These are phyloP conservation scores for Candida verbasci DNA, from an alignment of 805 yeast genomes.

Conservation along the genomic window DNA sequence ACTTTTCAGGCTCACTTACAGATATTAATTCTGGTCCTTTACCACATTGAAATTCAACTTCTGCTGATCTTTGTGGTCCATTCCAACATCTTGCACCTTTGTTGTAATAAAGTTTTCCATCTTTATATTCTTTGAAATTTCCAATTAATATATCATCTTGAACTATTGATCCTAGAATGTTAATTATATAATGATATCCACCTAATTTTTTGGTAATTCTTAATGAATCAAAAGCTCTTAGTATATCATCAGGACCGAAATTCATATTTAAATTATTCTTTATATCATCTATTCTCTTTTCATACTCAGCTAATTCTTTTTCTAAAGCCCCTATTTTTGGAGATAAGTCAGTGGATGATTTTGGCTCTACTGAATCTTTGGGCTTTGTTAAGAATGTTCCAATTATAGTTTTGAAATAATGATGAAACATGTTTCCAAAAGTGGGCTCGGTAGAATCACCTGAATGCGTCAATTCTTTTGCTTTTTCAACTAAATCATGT, in stretches of 20 bases:
- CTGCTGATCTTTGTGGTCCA: conserved; percentile 79
- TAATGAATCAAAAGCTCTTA: conserved; percentile 50
- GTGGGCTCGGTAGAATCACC: conserved; percentile 13
- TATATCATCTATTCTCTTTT: conserved; percentile 11
- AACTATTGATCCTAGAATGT: conserved; percentile 50
- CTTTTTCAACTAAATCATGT: conserved; percentile 16
- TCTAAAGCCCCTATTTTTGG: conserved; percentile 13
- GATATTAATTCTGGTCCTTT: conserved; percentile 46
- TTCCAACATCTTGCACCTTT: conserved; percentile 89
- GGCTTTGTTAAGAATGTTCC: conserved; percentile 6
- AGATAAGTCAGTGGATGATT: conserved; percentile 6
- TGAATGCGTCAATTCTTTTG: conserved; percentile 7
- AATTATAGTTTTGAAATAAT: conserved; percentile 15
- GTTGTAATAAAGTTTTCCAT: conserved; percentile 38
- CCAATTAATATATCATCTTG: conserved; percentile 61
- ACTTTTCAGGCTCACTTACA: conserved; percentile 86
- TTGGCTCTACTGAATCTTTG: background rate
- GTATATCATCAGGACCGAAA: conserved; percentile 62
- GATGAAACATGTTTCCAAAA: conserved; percentile 19
- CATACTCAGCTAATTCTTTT: conserved; percentile 12
- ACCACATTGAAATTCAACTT: conserved; percentile 66
- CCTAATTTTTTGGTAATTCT: conserved; percentile 53
- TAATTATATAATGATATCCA: conserved; percentile 65
- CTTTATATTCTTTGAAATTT: conserved; percentile 20
- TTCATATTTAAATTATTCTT: conserved; percentile 21